These are phyloP conservation scores for Dioszegia aurantiaca DNA, from an alignment of 768 basidiomycete species.

Conservation along the genomic window DNA sequence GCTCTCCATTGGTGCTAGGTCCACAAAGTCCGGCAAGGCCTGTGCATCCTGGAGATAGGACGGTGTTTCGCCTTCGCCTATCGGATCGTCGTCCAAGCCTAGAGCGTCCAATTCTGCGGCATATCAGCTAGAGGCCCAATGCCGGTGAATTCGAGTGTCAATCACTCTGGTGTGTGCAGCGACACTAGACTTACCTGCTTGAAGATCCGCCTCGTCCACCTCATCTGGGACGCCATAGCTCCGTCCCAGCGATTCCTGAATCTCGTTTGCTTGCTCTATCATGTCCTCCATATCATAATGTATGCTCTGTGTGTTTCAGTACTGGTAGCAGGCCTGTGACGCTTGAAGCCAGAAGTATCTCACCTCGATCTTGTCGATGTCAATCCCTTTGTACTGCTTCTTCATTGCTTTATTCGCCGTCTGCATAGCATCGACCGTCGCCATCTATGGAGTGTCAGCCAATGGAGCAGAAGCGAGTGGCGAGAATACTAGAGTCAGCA, in stretches of 20 bases:
- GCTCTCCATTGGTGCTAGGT: constrained; percentile 77
- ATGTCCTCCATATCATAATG: constrained; percentile 98
- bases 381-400: constrained; percentile 95
- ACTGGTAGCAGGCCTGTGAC: background rate
- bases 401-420: constrained; percentile 91
- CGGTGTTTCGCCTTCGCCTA: constrained; percentile 80
- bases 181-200: constrained; percentile 67
- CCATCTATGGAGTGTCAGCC: constrained; percentile 61
- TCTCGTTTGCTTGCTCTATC: constrained; percentile 94
- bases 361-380: constrained; percentile 98
- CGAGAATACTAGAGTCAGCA: background rate
- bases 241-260: constrained; percentile 87
- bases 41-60: constrained; percentile 78
- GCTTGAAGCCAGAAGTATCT: constrained; percentile 27
- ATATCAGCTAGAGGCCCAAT: background rate
- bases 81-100: constrained; percentile 62
- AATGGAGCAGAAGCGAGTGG: background rate
- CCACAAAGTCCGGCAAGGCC: constrained; percentile 87
- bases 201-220: constrained; percentile 92
- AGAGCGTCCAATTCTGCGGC: constrained; percentile 84
- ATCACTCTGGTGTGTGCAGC: too few relatives aligned
- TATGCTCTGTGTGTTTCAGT: constrained; percentile 62
- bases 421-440: constrained; percentile 95
- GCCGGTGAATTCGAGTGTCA: too few relatives aligned
- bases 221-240: constrained; percentile 97